phyloP scores from a whole-genome alignment of 2,329 filamentous ascomycete genomes.

The Neophaeococcomyces mojaviensis region DNA sequence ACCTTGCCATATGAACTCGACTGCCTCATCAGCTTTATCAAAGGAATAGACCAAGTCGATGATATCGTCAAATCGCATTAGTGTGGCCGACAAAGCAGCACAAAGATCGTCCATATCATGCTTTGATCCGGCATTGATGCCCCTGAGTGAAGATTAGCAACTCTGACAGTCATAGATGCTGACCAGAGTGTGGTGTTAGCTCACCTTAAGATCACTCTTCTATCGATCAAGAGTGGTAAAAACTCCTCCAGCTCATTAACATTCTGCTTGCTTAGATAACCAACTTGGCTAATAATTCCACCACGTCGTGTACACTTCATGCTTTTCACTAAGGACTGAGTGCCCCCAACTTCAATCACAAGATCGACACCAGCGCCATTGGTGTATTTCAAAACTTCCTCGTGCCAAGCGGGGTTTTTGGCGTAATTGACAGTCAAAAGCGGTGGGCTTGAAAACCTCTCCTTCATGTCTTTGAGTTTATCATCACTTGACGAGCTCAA shows the following conservation, averaged over 20 bases:
- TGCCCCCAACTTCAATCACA: slow-evolving; percentile 35
- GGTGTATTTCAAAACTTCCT: slow-evolving; percentile 29
- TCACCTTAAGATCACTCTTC: slow-evolving; percentile 29
- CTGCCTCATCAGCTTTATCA: slow-evolving; percentile 34
- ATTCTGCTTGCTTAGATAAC: slow-evolving; percentile 33
- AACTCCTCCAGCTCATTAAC: slow-evolving; percentile 29
- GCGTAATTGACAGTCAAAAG: slow-evolving; percentile 30
- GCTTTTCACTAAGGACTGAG: slow-evolving; percentile 32
- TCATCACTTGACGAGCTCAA: slow-evolving; percentile 32
- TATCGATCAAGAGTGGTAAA: slow-evolving; percentile 32
- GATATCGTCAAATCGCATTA: slow-evolving; percentile 28
- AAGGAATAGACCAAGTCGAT: slow-evolving; percentile 33
- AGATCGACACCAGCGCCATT: slow-evolving; percentile 30
- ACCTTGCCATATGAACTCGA: slow-evolving; percentile 37
- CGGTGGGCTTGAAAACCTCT: slow-evolving; percentile 21
- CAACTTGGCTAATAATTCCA: slow-evolving; percentile 37
- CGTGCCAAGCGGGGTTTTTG: slow-evolving; percentile 26
- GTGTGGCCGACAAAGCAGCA: slow-evolving; percentile 27
- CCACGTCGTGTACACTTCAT: slow-evolving; percentile 36
- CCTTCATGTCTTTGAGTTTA: slow-evolving; percentile 27
- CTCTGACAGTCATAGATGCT: too few relatives aligned
- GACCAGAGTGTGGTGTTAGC: neutral
- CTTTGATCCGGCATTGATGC: slow-evolving; percentile 36
- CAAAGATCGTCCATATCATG: slow-evolving; percentile 35
- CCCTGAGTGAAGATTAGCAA: slow-evolving; percentile 22